phyloP scores from a whole-genome alignment of 805 yeast species.

The Pichia insulana region DNA sequence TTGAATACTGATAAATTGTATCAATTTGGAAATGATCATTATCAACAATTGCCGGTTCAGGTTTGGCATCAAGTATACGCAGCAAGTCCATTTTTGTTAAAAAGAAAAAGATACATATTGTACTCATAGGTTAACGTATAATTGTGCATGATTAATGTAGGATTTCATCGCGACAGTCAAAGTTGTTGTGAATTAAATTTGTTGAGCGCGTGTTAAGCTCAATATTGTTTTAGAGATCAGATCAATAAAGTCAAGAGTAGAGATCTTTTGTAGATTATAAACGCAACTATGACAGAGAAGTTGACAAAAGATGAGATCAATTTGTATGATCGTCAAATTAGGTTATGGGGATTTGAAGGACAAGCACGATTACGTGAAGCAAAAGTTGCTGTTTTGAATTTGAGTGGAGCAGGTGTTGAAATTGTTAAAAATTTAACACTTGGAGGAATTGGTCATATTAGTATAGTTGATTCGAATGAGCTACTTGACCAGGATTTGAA shows the following conservation, averaged over 20 bases:
- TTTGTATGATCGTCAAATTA: slow-evolving; percentile 85
- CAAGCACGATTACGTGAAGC: slow-evolving; percentile 72
- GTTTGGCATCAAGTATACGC: slow-evolving; percentile 71
- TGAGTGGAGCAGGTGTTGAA: slow-evolving; percentile 77
- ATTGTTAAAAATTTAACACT: slow-evolving; percentile 74
- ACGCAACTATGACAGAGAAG: background rate
- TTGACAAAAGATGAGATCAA: slow-evolving; percentile 64
- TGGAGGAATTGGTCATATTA: slow-evolving; percentile 78
- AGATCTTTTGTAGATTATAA: background rate
- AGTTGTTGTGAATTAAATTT: no score
- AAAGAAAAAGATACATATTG: background rate
- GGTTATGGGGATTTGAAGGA: slow-evolving; percentile 94
- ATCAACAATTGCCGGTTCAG: slow-evolving; percentile 72
- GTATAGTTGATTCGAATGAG: slow-evolving; percentile 51
- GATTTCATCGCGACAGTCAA: no score
- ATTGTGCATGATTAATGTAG: background rate
- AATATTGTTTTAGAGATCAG: no score
- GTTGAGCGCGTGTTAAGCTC: no score
- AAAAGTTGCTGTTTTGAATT: slow-evolving; percentile 56
- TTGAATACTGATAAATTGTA: slow-evolving; percentile 30
- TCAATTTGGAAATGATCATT: slow-evolving; percentile 35
- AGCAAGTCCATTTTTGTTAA: slow-evolving; percentile 57
- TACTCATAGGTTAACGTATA: background rate
- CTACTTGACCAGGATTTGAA: slow-evolving; percentile 56
- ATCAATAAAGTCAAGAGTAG: no score